A percentile compares a stretch with the other conserved stretches of the same genome.
Evolutionary conservation across 148 eudicot genomes (phyloP).

Genomic region (Dysphania ambrosioides): DNA sequence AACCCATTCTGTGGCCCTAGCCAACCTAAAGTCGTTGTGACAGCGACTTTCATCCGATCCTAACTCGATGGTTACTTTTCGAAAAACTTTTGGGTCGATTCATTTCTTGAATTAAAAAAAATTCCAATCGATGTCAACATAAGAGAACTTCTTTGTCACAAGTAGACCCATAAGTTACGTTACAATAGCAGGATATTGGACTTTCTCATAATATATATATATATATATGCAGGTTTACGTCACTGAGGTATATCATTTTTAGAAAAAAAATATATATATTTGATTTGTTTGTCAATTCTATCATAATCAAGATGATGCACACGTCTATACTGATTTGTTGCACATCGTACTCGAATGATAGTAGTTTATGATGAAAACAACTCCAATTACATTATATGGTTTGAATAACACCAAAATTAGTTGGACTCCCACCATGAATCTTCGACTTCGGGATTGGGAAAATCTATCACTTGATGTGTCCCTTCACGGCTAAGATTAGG

Average conservation of each 20-base stretch:
- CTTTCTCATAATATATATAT: background rate
- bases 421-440: background rate
- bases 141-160: background rate
- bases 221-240: background rate
- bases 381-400: slow-evolving; percentile 6
- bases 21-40: too few species aligned
- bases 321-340: slow-evolving; percentile 4
- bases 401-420: slow-evolving; percentile 12
- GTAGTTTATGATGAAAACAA: slow-evolving; percentile 4
- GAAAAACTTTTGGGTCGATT: too few species aligned
- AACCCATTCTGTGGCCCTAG: too few species aligned
- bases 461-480: slow-evolving; percentile 4
- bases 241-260: background rate
- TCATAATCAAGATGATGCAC: slow-evolving; percentile 5
- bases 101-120: too few species aligned
- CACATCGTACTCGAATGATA: slow-evolving; percentile 4
- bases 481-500: slow-evolving; percentile 4
- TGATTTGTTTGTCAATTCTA: background rate
- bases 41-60: too few species aligned
- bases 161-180: background rate
- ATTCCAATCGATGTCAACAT: background rate
- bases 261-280: too few species aligned
- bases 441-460: background rate
- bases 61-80: too few species aligned
- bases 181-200: background rate